Evolutionary conservation across 306 rosid genomes (phyloP).

Genomic region (Pyrus betulifolia): DNA sequence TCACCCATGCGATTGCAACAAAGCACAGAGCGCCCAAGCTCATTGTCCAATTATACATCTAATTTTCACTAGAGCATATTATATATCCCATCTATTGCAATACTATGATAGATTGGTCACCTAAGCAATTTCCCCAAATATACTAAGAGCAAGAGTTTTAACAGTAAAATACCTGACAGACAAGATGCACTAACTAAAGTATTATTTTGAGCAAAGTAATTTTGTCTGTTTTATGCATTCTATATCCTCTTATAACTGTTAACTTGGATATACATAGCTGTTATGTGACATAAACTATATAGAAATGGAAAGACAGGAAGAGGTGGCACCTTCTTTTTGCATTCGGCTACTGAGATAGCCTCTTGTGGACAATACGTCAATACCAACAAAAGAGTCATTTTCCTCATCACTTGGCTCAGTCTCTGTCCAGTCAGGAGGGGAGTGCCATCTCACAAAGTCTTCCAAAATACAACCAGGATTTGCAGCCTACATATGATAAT

Average conservation of each 20-base stretch:
- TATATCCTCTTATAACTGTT: background rate
- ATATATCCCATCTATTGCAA: background rate
- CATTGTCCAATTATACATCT: background rate
- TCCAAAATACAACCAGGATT: slow-evolving; percentile 99
- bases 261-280: background rate
- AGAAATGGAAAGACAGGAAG: slow-evolving; percentile 17
- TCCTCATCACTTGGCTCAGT: slow-evolving; percentile 44
- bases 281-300: slow-evolving; percentile 14
- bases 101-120: background rate
- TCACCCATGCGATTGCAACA: background rate
- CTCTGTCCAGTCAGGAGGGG: slow-evolving; percentile 98
- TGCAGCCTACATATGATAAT: slow-evolving; percentile 61
- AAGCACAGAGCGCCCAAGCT: background rate
- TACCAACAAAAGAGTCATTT: slow-evolving; percentile 37
- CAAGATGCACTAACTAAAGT: background rate
- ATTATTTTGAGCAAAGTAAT: background rate
- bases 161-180: too few relatives aligned
- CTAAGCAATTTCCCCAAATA: background rate
- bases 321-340: slow-evolving; percentile 79
- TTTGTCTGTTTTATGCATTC: background rate
- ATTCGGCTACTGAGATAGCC: slow-evolving; percentile 91
- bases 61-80: background rate
- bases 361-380: slow-evolving; percentile 38
- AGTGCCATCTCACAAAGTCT: slow-evolving; percentile 98
- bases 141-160: background rate